These are phyloP conservation scores for Aspergillus fumigatus DNA, from an alignment of 2,329 filamentous ascomycete genomes.

Conservation along the genomic window DNA sequence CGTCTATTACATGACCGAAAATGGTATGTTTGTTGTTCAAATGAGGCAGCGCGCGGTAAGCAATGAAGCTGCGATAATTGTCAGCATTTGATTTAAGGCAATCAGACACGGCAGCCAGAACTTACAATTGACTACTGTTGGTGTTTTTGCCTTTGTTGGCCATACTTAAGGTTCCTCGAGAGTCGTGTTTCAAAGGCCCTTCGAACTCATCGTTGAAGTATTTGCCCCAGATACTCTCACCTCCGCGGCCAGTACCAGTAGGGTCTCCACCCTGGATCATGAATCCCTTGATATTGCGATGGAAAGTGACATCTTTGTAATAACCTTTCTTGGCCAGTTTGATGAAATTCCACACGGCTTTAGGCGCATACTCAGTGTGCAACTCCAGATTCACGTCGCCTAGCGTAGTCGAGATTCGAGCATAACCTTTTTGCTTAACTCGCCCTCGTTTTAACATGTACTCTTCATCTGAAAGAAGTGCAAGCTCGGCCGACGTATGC, in stretches of 20 bases:
- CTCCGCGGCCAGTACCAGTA: slow-evolving; percentile 86
- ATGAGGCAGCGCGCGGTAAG: slow-evolving; percentile 78
- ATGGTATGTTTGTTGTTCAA: slow-evolving; percentile 96
- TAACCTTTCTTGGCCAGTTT: slow-evolving; percentile 83
- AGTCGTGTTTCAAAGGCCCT: slow-evolving; percentile 77
- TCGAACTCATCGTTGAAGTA: slow-evolving; percentile 93
- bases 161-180: slow-evolving; percentile 80
- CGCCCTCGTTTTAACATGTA: slow-evolving; percentile 91
- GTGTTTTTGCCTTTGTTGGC: slow-evolving; percentile 99
- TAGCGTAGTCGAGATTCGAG: slow-evolving; percentile 77
- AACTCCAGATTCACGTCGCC: slow-evolving; percentile 86
- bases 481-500: slow-evolving; percentile 81
- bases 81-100: neutral
- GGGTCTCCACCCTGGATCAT: slow-evolving; percentile 99
- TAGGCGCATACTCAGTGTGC: slow-evolving; percentile 83
- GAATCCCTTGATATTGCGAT: slow-evolving; percentile 90
- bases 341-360: slow-evolving; percentile 96
- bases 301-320: slow-evolving; percentile 78
- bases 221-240: slow-evolving; percentile 86
- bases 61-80: slow-evolving; percentile 62
- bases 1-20: slow-evolving; percentile 80
- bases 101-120: slow-evolving; percentile 4
- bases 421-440: slow-evolving; percentile 87
- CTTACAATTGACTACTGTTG: slow-evolving; percentile 79
- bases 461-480: slow-evolving; percentile 85